A percentile compares a stretch with the other conserved stretches of the same genome.
Conservation (phyloP, 345 rosid species). For the Boechera retrofracta region DNA sequence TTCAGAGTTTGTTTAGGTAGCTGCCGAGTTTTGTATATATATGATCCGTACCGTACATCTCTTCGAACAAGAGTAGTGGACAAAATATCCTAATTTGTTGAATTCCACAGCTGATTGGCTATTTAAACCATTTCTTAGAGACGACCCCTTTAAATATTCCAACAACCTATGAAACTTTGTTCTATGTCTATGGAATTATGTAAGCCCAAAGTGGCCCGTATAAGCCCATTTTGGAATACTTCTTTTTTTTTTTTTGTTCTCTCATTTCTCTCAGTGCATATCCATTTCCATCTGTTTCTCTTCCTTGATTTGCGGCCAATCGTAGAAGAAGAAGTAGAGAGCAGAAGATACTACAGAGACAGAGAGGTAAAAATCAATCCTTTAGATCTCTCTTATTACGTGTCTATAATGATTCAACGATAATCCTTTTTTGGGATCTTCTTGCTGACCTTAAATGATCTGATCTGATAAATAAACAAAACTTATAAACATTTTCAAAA, state of each 20-base stretch:
- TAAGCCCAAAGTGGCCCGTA: slow-evolving; percentile 21
- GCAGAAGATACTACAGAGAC: slow-evolving; percentile 9
- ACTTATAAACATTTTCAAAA: neutral
- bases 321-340: slow-evolving; percentile 27
- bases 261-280: slow-evolving; percentile 4
- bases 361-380: slow-evolving; percentile 37
- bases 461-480: slow-evolving; percentile 32
- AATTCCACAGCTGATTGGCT: neutral
- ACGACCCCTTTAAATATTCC: neutral
- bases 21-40: neutral
- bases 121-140: too few species aligned
- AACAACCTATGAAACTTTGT: neutral
- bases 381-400: slow-evolving; percentile 37
- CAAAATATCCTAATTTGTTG: neutral
- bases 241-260: neutral
- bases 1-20: neutral
- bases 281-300: slow-evolving; percentile 32
- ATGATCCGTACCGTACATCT: too few species aligned
- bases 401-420: slow-evolving; percentile 5
- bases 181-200: neutral
- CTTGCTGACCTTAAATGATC: slow-evolving; percentile 6
- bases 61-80: neutral
- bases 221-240: slow-evolving; percentile 18
- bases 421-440: slow-evolving; percentile 14
- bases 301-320: slow-evolving; percentile 35